phyloP scores from a whole-genome alignment of 305 asterid species.

The Solanum aculeatissimum region DNA sequence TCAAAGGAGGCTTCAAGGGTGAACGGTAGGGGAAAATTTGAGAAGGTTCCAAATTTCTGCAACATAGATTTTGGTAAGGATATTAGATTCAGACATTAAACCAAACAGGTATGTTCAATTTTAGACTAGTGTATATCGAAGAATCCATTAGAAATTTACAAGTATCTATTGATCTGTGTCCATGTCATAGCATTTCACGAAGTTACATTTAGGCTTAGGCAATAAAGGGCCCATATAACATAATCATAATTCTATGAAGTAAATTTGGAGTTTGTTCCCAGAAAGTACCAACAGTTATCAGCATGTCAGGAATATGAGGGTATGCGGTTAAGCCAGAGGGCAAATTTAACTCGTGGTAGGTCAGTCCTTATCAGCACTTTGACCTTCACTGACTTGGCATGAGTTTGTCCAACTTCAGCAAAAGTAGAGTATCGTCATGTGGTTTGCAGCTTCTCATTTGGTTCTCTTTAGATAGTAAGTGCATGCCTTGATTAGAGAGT shows the following conservation, averaged over 20 bases:
- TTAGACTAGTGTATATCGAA: background rate
- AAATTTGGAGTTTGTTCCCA: background rate
- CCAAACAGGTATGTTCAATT: background rate
- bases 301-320: background rate
- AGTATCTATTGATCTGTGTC: background rate
- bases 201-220: background rate
- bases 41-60: background rate
- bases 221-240: background rate
- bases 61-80: background rate
- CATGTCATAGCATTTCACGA: background rate
- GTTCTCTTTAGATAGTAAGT: background rate
- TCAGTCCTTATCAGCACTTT: background rate
- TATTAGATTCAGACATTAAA: background rate
- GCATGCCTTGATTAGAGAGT: background rate
- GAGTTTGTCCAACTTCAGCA: background rate
- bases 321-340: background rate
- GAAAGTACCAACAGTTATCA: background rate
- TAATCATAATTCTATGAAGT: background rate
- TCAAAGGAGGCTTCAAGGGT: background rate
- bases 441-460: background rate
- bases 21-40: background rate
- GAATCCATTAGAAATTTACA: background rate
- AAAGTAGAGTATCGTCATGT: background rate
- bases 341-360: background rate
- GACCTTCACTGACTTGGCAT: background rate